These are phyloP conservation scores for Rhodotorula diobovata DNA, from an alignment of 768 basidiomycete genomes.

Conservation along the genomic window DNA sequence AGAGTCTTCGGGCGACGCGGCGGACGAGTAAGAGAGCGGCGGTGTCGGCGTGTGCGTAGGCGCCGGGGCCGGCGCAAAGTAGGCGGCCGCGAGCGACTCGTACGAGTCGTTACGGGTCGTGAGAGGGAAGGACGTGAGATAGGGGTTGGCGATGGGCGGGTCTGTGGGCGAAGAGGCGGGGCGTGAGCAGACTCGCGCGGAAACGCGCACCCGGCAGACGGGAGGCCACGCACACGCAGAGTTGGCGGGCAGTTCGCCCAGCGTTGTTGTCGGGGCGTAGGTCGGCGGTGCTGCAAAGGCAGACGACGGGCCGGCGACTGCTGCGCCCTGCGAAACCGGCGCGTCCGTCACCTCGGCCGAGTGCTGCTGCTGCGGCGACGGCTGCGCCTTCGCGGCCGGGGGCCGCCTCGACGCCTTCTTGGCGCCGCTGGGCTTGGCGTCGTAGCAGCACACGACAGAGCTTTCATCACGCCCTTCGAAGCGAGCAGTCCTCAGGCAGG, in stretches of 20 bases:
- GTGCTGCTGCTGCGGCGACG: too few relatives aligned
- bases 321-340: too few relatives aligned
- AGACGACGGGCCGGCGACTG: too few relatives aligned
- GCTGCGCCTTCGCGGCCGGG: not conserved
- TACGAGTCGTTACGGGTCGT: not conserved
- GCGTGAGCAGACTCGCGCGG: too few relatives aligned
- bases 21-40: slow-evolving; percentile 4
- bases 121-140: not conserved
- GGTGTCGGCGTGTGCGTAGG: not conserved
- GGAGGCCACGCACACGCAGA: too few relatives aligned
- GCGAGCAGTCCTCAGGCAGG: slow-evolving; percentile 14
- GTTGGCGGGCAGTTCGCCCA: too few relatives aligned
- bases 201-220: too few relatives aligned
- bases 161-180: not conserved
- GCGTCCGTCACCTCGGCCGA: too few relatives aligned
- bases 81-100: not conserved
- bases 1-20: slow-evolving; percentile 1
- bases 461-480: slow-evolving; percentile 16
- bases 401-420: not conserved
- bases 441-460: slow-evolving; percentile 6
- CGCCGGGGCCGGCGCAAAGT: not conserved
- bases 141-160: not conserved
- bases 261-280: too few relatives aligned
- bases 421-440: not conserved
- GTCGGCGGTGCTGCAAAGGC: too few relatives aligned